A percentile compares a stretch with the other conserved stretches of the same genome.
These are phyloP conservation scores for Alternaria panax DNA, from an alignment of 2,329 filamentous ascomycete genomes.

Conservation along the genomic window DNA sequence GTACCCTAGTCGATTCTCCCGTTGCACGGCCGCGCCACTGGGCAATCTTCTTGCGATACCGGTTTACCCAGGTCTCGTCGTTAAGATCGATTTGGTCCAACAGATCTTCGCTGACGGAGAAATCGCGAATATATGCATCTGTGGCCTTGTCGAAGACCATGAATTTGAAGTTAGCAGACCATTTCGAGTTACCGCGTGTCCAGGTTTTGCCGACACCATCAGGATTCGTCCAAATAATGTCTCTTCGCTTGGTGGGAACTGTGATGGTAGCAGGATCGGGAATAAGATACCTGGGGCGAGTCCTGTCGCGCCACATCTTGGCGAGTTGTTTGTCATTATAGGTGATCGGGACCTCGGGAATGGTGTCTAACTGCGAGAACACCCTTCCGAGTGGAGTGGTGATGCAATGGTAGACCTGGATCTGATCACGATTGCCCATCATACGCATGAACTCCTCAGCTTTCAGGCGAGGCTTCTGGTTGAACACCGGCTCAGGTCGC, in stretches of 20 bases:
- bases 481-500: background rate
- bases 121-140: background rate
- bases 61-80: background rate
- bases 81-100: slow-evolving; percentile 1
- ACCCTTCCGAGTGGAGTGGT: background rate
- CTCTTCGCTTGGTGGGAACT: background rate
- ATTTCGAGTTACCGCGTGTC: background rate
- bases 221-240: background rate
- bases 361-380: background rate
- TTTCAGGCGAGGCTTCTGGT: background rate
- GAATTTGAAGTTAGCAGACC: background rate
- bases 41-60: background rate
- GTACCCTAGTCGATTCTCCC: background rate
- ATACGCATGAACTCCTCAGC: background rate
- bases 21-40: slow-evolving; percentile 2
- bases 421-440: background rate
- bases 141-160: slow-evolving; percentile 5
- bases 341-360: background rate
- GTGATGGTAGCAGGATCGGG: background rate
- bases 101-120: background rate
- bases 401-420: background rate
- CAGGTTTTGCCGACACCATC: background rate
- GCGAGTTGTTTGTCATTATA: background rate
- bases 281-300: background rate
- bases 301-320: background rate